Evolutionary conservation across 306 rosid genomes (phyloP).

Genomic region (Pyrus communis): DNA sequence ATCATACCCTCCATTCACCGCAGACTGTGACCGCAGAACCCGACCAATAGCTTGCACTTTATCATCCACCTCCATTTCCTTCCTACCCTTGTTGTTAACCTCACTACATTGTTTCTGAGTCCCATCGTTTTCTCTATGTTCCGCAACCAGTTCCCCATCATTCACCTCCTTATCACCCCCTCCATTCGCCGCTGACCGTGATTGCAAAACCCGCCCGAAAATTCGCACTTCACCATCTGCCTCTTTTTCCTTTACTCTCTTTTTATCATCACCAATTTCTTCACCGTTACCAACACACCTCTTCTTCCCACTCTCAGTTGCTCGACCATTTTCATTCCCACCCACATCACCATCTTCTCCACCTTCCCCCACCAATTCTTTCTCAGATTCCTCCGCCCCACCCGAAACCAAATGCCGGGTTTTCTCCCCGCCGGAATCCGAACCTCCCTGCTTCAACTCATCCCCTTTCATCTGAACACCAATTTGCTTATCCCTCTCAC

Average conservation of each 20-base stretch:
- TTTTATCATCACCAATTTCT: conserved; percentile 4
- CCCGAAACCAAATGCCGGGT: conserved; percentile 8
- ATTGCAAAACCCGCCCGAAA: conserved; percentile 52
- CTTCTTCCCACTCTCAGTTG: conserved; percentile 26
- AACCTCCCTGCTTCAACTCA: conserved; percentile 14
- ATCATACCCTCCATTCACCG: conserved; percentile 13
- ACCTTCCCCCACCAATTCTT: conserved; percentile 11
- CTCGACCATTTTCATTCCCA: conserved; percentile 23
- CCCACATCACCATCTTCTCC: conserved; percentile 17
- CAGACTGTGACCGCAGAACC: conserved; percentile 47
- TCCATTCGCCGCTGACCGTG: conserved; percentile 23
- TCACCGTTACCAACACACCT: neutral
- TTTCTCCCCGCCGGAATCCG: conserved; percentile 26
- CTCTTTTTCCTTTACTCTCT: conserved; percentile 16
- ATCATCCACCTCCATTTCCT: conserved; percentile 18
- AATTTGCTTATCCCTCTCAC: conserved; percentile 7
- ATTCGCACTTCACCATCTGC: conserved; percentile 13
- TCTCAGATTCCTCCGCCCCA: conserved; percentile 6
- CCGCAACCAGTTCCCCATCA: conserved; percentile 1
- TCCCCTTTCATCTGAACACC: conserved; percentile 1
- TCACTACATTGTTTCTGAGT: neutral
- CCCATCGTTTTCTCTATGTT: conserved; percentile 4
- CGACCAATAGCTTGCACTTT: conserved; percentile 28
- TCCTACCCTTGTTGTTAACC: neutral
- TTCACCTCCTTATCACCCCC: conserved; percentile 26